phyloP scores from a whole-genome alignment of 805 yeast genomes.

The Saturnispora besseyi region DNA sequence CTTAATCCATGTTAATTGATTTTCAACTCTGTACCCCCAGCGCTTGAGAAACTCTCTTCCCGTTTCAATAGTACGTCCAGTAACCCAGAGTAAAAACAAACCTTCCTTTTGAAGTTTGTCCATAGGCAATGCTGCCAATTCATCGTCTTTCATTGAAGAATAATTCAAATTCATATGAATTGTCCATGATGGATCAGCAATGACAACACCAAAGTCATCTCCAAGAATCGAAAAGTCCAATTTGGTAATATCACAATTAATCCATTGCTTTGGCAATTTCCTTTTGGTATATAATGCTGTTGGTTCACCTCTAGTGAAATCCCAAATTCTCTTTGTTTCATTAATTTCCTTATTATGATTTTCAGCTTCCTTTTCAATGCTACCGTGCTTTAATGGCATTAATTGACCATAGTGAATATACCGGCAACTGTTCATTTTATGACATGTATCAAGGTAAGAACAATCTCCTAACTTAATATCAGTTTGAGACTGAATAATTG shows the following conservation, averaged over 20 bases:
- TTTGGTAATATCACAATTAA: conserved; percentile 70
- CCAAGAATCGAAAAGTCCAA: conserved; percentile 68
- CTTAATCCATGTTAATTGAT: conserved; percentile 86
- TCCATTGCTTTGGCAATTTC: conserved; percentile 65
- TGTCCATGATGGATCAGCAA: conserved; percentile 96
- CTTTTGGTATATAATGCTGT: conserved; percentile 19
- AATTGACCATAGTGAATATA: conserved; percentile 67
- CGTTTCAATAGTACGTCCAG: conserved; percentile 85
- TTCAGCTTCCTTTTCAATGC: background rate
- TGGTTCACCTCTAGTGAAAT: conserved; percentile 43
- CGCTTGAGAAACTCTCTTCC: conserved; percentile 67
- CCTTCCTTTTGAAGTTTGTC: conserved; percentile 75
- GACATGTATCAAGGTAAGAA: conserved; percentile 90
- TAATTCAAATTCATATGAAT: conserved; percentile 81
- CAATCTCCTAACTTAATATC: conserved; percentile 78
- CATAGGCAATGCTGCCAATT: conserved; percentile 57
- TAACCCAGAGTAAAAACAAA: conserved; percentile 80
- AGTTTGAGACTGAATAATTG: conserved; percentile 49
- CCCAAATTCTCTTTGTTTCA: conserved; percentile 23
- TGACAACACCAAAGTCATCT: conserved; percentile 62
- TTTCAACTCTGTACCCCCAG: conserved; percentile 77
- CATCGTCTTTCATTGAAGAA: conserved; percentile 71
- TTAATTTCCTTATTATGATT: conserved; percentile 10
- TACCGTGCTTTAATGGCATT: conserved; percentile 28
- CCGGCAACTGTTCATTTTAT: conserved; percentile 69